Evolutionary conservation across 148 eudicot genomes (phyloP), one percentile per base, ranked within the genome.

Genomic region (Polygonum maritimum): DNA sequence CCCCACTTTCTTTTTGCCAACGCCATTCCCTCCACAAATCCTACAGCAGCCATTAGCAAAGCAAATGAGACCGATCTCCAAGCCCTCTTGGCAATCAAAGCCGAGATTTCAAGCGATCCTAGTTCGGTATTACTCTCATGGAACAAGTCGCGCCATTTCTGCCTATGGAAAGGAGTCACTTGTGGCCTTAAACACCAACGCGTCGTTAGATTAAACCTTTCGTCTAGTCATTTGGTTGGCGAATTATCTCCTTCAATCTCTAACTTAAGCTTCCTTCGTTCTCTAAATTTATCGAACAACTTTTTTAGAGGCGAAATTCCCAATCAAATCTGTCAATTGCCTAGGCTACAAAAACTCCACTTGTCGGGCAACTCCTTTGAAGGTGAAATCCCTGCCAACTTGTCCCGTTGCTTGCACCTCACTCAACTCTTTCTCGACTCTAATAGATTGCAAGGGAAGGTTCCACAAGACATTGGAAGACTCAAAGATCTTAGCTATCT

Each of bases 301-400:
- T 77, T 38, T 21, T 74, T 83, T 48, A 8, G 5, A 12, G 85
- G 85, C 44, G 18, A n/a, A 4, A 76, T 79, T 4, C 85, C 82
- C 16, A 44, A 74, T 22, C 74, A 77, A 48, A 54, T 83, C 8
- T 77, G 78, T 63, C 78, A 48, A 31, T 70, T 83, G 67, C 74
- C 18, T 41, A 79, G 75, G 52, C 44, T 82, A 51, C 78, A 48
- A 4, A 36, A 3, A 7, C 69, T 82, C 4, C 5, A 2, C 36
- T 63, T 79, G 0, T 1, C 0, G 2, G 39, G 31, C 0, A 82
- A 79, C 78, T 76, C 67, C 9, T n/a, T 82, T 36, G 55, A 26
- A 12, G 84, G 84, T 7, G 52, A 73, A 16, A 82, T 79, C 41
- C 78, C 81, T 13, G 54, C 60, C 40, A 75, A 75, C 48, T 51